Base-by-base conservation (phyloP, 2,329 filamentous ascomycete species). In the Ceratocystis papillata region DNA sequence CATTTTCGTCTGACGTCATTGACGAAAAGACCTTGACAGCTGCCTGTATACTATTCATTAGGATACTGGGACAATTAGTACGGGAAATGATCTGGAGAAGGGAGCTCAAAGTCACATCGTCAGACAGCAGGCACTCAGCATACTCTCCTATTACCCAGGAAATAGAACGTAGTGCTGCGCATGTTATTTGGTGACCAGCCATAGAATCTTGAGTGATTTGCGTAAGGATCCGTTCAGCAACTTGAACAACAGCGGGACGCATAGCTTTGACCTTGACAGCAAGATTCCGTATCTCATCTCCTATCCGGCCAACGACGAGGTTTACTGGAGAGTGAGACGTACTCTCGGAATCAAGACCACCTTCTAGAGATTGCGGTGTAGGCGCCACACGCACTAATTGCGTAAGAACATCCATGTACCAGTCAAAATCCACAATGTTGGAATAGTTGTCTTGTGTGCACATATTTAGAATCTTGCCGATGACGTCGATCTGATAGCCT, bases 111-210 rank as follows among this genome's bases (percentile, higher is more conserved):
- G 87, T 85, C 67, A 87, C 86, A 62, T 90, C 85, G 1, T 91
- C 84, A 15, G 83, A 82, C 1, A 82, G 78, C 8, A 96, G 78
- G 70, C 87, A 82, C n/a, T 81, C 78, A 5, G 90, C 84, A 74
- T 90, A 97, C 77, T 99, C 94, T 62, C 94, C 94, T 30, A 90
- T 84, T 41, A 96, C 82, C 89, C 92, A 99, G 2, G 87, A 84
- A 8, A 89, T 81, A 7, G 90, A 87, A 62, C 85, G 85, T 2
- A 99, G 78, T 1, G 90, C 87, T 8, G 86, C 86, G 68, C 77
- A 83, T 68, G 76, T 83, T 69, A 83, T 81, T 69, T 77, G 77
- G 71, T 81, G 88, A 10, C 83, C 80, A 25, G 79, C 72, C 0
- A 82, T 79, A 0, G 79, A 77, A 48, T 82, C 81, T 8, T 76